These are phyloP conservation scores for Solanum hybrid DNA, from an alignment of 305 asterid species.

Conservation along the genomic window DNA sequence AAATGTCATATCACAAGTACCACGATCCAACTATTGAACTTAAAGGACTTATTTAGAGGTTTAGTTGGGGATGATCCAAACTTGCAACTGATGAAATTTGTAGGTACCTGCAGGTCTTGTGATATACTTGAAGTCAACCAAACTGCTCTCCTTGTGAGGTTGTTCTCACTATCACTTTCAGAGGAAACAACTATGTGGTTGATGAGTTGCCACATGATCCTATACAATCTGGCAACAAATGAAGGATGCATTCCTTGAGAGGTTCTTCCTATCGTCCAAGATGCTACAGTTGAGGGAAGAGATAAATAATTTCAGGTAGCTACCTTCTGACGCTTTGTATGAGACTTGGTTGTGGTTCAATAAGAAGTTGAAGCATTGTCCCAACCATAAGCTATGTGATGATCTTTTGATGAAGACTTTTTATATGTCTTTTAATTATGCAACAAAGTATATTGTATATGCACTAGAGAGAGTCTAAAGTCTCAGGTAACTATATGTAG, in stretches of 20 bases:
- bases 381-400: not conserved
- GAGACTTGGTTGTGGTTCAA: not conserved
- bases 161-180: not conserved
- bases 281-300: not conserved
- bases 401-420: not conserved
- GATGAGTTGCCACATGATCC: not conserved
- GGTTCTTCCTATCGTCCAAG: not conserved
- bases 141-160: not conserved
- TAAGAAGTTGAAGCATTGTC: not conserved
- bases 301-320: not conserved
- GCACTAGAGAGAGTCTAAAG: not conserved
- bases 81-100: not conserved
- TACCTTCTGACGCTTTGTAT: not conserved
- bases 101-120: not conserved
- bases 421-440: not conserved
- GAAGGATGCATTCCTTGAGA: not conserved
- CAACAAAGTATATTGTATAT: not conserved
- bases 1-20: not conserved
- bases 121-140: not conserved
- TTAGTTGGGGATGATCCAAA: not conserved
- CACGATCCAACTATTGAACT: not conserved
- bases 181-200: not conserved
- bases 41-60: not conserved
- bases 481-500: not conserved
- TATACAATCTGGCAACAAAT: not conserved